Percentiles rank a stretch among this genome's conserved stretches.
phyloP scores from a whole-genome alignment of 2,329 filamentous ascomycete species.

The Calonectria pteridis region DNA sequence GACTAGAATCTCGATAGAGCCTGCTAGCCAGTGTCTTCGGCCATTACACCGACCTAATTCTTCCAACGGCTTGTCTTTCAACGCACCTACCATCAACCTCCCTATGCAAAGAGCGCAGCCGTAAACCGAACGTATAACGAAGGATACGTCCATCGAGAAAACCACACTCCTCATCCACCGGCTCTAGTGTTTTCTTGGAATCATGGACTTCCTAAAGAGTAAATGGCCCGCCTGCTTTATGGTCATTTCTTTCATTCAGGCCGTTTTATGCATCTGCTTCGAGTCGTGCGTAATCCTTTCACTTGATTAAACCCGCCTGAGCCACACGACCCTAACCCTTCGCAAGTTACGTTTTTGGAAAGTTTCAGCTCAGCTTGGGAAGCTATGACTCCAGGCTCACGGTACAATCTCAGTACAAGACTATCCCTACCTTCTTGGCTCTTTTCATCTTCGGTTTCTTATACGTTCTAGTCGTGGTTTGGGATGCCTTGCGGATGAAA shows the following conservation, averaged over 20 bases:
- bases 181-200: slow-evolving; percentile 46
- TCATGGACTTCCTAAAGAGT: slow-evolving; percentile 81
- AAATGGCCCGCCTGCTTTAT: slow-evolving; percentile 93
- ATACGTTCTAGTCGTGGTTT: slow-evolving; percentile 90
- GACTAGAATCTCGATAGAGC: slow-evolving; percentile 1
- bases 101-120: not conserved
- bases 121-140: slow-evolving; percentile 49
- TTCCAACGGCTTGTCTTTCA: not conserved
- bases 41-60: not conserved
- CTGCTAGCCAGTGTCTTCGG: not conserved
- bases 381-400: slow-evolving; percentile 53
- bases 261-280: slow-evolving; percentile 82
- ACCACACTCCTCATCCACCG: slow-evolving; percentile 47
- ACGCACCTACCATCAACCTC: not conserved
- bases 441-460: slow-evolving; percentile 98
- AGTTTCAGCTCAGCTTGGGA: slow-evolving; percentile 77
- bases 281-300: slow-evolving; percentile 77
- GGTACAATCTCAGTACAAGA: slow-evolving; percentile 68
- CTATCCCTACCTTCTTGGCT: slow-evolving; percentile 94
- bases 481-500: slow-evolving; percentile 94
- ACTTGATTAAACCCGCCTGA: not conserved
- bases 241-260: slow-evolving; percentile 79
- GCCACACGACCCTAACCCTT: slow-evolving; percentile 33
- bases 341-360: slow-evolving; percentile 86
- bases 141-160: slow-evolving; percentile 53